Evolutionary conservation across 176 grass and related monocot species (phyloP), one percentile per base, ranked within the genome.

Genomic region (Triticum monococcum): DNA sequence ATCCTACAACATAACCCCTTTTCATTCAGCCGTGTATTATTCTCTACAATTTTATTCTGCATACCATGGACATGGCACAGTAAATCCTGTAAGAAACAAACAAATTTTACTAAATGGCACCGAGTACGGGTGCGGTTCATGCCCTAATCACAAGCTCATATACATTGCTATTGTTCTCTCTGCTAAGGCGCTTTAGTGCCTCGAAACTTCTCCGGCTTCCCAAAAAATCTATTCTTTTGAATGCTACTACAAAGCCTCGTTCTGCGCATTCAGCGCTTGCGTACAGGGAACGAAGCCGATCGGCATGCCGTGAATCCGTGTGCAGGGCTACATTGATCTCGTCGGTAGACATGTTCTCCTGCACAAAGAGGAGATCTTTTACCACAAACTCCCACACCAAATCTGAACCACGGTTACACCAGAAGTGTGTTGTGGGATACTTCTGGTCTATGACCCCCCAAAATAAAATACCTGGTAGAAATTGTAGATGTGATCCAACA

Each of bases 121-220:
- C 16, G 12, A 82, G 91, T 13, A 37, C 78, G 77, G 70, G 57
- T 73, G 70, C 31, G 7, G 56, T 41, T 98, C 86, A 99, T 73
- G 97, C 90, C 80, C 94, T 96, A 77, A 99, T 86, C 80, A 99
- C 77, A 60, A 99, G 83, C 62, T 99, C 91, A 75, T 99, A 96
- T 72, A 96, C 83, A 64, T 90, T 96, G 70, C 85, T 91, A 45
- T 96, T 99, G 63, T 76, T 92, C 87, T 94, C 94, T 80, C 85
- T 90, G 33, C 60, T 90, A 8, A 99, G 65, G 80, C 94, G 89
- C 85, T 99, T 99, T 79, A 99, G 87, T 22, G 87, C 87, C 84
- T 96, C 97, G 20, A 99, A 94, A 64, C 97, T 99, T 86, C 97
- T 86, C 79, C 92, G 78, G 87, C 94, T 99, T 64, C 97, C 97